These are phyloP conservation scores for Picea mariana DNA, from an alignment of 83 land plant species.

Conservation along the genomic window DNA sequence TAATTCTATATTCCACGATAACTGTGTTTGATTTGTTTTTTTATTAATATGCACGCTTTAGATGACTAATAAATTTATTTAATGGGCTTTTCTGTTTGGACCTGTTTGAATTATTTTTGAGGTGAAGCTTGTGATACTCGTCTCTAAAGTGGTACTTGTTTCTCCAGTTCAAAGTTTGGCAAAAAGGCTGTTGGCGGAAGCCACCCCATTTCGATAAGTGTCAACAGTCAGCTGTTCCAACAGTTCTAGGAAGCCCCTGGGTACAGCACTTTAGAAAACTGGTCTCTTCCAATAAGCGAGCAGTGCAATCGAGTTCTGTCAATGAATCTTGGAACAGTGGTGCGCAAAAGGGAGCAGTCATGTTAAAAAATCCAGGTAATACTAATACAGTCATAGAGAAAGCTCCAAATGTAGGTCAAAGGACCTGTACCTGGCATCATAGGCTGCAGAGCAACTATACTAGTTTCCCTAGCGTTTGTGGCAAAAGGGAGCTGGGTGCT, in stretches of 20 bases:
- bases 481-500: background rate
- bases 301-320: background rate
- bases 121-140: too few relatives aligned
- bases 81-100: too few relatives aligned
- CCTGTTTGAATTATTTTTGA: too few relatives aligned
- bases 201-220: background rate
- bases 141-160: too few relatives aligned
- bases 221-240: background rate
- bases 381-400: background rate
- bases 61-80: too few relatives aligned
- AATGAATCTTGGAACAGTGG: background rate
- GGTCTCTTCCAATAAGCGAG: background rate
- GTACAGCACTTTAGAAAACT: conserved; percentile 16
- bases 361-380: background rate
- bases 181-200: conserved; percentile 39
- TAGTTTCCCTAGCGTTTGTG: background rate
- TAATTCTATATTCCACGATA: too few relatives aligned
- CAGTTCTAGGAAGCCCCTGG: conserved; percentile 4
- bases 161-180: conserved; percentile 57
- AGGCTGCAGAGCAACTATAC: background rate
- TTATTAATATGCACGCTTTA: too few relatives aligned
- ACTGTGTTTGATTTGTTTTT: too few relatives aligned
- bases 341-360: background rate
- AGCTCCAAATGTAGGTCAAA: background rate
- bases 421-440: background rate